phyloP scores from a whole-genome alignment of 352 stramenopile genomes.

The Phytophthora hybrid region DNA sequence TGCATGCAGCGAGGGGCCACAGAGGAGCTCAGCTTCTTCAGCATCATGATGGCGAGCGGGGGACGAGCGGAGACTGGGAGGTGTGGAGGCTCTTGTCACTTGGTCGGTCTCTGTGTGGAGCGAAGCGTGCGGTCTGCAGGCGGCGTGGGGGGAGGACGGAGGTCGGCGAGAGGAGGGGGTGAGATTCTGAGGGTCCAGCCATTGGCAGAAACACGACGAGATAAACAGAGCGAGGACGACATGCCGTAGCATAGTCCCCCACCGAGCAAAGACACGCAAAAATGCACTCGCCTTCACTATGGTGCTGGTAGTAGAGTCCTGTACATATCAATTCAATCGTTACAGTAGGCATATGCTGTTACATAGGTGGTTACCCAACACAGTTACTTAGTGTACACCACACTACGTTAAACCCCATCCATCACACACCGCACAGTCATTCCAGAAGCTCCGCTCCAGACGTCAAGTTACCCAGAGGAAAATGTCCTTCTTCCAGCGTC shows the following conservation, averaged over 20 bases:
- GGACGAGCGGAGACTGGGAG: neutral
- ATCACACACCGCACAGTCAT: constrained; percentile 17
- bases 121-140: constrained; percentile 28
- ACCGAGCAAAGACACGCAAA: constrained; percentile 17
- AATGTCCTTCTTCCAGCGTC: constrained; percentile 87
- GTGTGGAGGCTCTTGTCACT: constrained; percentile 6
- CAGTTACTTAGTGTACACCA: constrained; percentile 3
- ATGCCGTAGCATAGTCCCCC: neutral
- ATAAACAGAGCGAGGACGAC: too few relatives aligned
- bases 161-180: constrained; percentile 17
- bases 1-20: constrained; percentile 66
- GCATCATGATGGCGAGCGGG: constrained; percentile 58
- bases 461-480: neutral
- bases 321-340: neutral
- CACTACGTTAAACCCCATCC: constrained; percentile 18
- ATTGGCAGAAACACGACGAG: constrained; percentile 34
- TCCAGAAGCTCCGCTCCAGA: constrained; percentile 24
- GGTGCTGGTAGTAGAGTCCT: neutral
- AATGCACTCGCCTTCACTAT: neutral
- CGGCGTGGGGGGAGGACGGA: constrained; percentile 31
- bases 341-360: too few relatives aligned
- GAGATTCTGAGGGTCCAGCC: constrained; percentile 33
- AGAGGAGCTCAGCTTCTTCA: constrained; percentile 74
- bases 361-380: neutral
- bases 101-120: constrained; percentile 34